Evolutionary conservation across 192 early-diverging fungal species (phyloP).

Genomic region (Hyaloraphidium curvatum): DNA sequence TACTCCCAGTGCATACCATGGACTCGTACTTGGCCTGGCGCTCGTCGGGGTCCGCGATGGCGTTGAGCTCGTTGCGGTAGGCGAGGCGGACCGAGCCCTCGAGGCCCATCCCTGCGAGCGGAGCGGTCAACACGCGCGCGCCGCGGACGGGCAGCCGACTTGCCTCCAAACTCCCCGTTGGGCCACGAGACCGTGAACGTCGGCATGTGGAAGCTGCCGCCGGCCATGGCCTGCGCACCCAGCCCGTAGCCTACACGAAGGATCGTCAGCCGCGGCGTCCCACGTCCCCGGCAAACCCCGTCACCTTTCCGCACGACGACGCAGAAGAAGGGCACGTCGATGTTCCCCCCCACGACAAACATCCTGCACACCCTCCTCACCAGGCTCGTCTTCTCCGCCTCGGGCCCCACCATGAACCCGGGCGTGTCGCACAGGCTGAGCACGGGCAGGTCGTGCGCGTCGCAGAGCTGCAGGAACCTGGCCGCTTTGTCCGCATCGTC

Average conservation of each 20-base stretch:
- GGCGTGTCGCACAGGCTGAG: conserved; percentile 8
- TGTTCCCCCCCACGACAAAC: conserved; percentile 2
- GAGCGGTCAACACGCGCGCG: too few relatives aligned
- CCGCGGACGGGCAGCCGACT: too few relatives aligned
- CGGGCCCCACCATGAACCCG: conserved; percentile 11
- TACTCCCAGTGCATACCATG: too few relatives aligned
- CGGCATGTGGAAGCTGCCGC: conserved; percentile 6
- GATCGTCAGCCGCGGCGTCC: too few relatives aligned
- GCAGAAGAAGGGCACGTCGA: background rate
- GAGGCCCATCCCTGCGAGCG: conserved; percentile 9
- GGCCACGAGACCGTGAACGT: conserved; percentile 8
- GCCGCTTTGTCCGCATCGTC: background rate
- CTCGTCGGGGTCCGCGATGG: background rate
- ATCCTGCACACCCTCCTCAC: conserved; percentile 5
- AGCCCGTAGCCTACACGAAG: too few relatives aligned
- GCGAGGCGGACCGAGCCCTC: conserved; percentile 10
- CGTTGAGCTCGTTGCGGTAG: conserved; percentile 7
- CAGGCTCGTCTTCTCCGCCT: conserved; percentile 7
- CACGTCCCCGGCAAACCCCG: too few relatives aligned
- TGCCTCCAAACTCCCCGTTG: conserved; percentile 11
- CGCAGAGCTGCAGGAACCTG: conserved; percentile 4
- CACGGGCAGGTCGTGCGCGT: background rate
- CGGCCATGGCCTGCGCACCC: conserved; percentile 11
- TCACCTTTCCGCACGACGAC: conserved; percentile 7
- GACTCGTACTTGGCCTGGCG: too few relatives aligned